Conservation (phyloP, 2,329 filamentous ascomycete species). For the Epichloe festucae region DNA sequence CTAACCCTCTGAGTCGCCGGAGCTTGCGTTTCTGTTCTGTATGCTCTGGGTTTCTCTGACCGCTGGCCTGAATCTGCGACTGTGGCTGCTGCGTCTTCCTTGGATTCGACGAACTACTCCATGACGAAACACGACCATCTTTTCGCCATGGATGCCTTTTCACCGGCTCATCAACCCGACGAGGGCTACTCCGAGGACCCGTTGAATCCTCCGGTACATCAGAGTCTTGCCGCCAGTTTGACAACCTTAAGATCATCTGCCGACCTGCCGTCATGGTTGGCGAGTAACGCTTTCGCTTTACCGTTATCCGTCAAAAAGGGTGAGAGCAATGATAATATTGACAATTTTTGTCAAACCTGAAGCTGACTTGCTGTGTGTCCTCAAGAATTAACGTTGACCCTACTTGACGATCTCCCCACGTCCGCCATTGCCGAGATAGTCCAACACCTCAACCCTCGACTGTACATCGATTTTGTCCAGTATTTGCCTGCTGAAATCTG, state of each 20-base stretch:
- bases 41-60: not conserved
- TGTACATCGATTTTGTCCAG: slow-evolving; percentile 85
- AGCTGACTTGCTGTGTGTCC: slow-evolving; percentile 4
- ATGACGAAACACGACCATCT: slow-evolving; percentile 18
- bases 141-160: slow-evolving; percentile 29
- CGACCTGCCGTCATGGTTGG: slow-evolving; percentile 37
- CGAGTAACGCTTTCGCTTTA: slow-evolving; percentile 35
- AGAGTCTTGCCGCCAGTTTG: slow-evolving; percentile 20
- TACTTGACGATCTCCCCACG: slow-evolving; percentile 68
- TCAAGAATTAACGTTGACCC: slow-evolving; percentile 65
- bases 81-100: not conserved
- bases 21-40: not conserved
- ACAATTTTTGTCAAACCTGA: slow-evolving; percentile 16
- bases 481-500: slow-evolving; percentile 84
- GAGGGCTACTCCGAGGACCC: slow-evolving; percentile 80
- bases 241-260: slow-evolving; percentile 24
- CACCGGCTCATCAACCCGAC: slow-evolving; percentile 51
- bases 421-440: slow-evolving; percentile 71
- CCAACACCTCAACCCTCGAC: slow-evolving; percentile 62
- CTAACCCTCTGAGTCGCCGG: not conserved
- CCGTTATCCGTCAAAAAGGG: slow-evolving; percentile 32
- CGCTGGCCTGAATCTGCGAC: not conserved
- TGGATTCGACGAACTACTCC: not conserved
- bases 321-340: slow-evolving; percentile 11
- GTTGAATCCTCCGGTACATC: slow-evolving; percentile 29